phyloP scores from a whole-genome alignment of 495 filamentous ascomycete genomes.

The Sordaria brevicollis region DNA sequence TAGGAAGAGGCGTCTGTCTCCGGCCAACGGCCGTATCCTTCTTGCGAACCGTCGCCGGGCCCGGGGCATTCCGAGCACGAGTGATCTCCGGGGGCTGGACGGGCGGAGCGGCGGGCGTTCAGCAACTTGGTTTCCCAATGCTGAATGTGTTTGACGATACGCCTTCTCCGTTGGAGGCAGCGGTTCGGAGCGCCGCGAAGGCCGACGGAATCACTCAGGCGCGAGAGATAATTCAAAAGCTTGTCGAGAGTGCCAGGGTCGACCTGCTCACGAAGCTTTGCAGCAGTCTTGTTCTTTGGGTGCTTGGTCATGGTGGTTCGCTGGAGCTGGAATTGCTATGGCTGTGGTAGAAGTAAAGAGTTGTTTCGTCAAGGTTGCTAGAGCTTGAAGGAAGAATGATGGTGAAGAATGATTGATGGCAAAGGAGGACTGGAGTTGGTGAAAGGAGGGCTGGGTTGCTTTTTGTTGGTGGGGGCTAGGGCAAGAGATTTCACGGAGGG shows the following conservation, averaged over 20 bases:
- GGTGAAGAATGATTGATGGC: neutral
- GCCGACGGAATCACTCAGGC: constrained; percentile 79
- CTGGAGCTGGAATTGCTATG: neutral
- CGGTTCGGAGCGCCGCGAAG: constrained; percentile 97
- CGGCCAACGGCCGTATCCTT: too few species aligned
- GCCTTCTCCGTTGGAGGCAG: constrained; percentile 71
- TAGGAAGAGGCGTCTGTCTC: too few species aligned
- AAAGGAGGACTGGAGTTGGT: neutral
- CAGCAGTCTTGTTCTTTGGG: constrained; percentile 71
- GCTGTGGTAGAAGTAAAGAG: neutral
- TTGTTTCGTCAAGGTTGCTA: neutral
- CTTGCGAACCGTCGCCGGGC: neutral
- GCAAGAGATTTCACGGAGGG: neutral
- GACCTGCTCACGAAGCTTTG: constrained; percentile 77
- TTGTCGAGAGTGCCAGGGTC: constrained; percentile 91
- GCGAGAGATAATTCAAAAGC: constrained; percentile 72
- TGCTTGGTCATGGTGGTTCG: too few species aligned
- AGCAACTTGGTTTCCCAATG: constrained; percentile 65
- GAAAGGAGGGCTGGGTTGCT: neutral
- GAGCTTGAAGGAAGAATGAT: neutral
- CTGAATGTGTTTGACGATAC: constrained; percentile 73
- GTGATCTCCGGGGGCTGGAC: neutral
- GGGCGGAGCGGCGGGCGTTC: neutral
- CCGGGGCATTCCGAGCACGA: neutral
- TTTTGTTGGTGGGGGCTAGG: neutral